Evolutionary conservation across 805 yeast genomes (phyloP).

Genomic region (Lipomyces chichibuensis): DNA sequence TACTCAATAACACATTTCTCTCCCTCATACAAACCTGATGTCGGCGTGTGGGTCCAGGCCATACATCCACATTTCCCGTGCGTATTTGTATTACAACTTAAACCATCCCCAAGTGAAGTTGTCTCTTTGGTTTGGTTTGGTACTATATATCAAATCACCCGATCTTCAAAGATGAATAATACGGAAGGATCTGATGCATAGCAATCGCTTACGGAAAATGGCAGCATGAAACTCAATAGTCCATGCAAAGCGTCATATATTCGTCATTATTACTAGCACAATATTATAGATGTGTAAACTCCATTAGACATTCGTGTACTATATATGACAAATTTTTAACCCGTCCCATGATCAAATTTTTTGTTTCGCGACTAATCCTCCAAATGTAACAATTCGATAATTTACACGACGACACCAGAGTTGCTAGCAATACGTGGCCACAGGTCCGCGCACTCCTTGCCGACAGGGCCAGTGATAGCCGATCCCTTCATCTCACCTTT

Average conservation of each 20-base stretch:
- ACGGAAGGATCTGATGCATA: no score
- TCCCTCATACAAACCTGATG: no score
- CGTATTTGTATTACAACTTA: no score
- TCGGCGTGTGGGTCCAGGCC: no score
- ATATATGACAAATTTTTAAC: background rate
- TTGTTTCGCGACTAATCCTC: background rate
- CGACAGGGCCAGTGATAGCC: slow-evolving; percentile 99
- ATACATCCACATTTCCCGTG: no score
- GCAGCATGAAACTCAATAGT: no score
- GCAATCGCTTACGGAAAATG: no score
- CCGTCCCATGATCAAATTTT: background rate
- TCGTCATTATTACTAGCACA: background rate
- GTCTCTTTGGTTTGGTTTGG: no score
- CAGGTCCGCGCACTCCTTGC: slow-evolving; percentile 99
- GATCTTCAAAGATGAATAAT: no score
- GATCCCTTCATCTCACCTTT: slow-evolving; percentile 99
- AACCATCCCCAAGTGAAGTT: no score
- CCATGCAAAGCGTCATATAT: background rate
- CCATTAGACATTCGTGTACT: background rate
- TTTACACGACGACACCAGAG: slow-evolving; percentile 99
- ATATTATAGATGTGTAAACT: background rate
- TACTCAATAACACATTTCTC: no score
- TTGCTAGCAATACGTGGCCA: slow-evolving; percentile 99
- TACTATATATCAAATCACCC: no score
- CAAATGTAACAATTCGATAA: slow-evolving; percentile 12